These are phyloP conservation scores for Ascobolus immersus DNA, from an alignment of 495 filamentous ascomycete species.

Conservation along the genomic window DNA sequence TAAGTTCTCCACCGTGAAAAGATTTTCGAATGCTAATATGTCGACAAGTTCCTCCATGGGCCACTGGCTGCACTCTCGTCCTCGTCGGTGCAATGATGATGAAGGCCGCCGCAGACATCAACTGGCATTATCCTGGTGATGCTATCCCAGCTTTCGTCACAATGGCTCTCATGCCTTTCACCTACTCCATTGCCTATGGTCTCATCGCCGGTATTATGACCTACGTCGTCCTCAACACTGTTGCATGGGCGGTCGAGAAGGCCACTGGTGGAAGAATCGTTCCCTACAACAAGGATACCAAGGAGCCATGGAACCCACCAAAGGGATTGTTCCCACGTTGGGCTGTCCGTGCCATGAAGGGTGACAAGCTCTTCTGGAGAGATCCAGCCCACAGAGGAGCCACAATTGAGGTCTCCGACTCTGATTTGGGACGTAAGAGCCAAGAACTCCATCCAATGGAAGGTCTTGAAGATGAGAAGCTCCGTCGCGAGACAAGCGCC, in stretches of 20 bases:
- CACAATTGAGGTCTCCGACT: no score
- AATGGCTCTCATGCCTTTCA: slow-evolving; percentile 66
- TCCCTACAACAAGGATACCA: slow-evolving; percentile 42
- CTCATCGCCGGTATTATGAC: slow-evolving; percentile 53
- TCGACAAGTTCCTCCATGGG: slow-evolving; percentile 42
- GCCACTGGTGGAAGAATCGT: slow-evolving; percentile 39
- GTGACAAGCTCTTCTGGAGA: slow-evolving; percentile 42
- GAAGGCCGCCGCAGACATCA: slow-evolving; percentile 46
- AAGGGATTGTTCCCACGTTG: slow-evolving; percentile 47
- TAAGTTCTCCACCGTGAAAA: neutral
- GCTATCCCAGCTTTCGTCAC: slow-evolving; percentile 57
- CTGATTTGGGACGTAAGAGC: no score
- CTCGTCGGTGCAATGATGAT: slow-evolving; percentile 66
- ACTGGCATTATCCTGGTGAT: slow-evolving; percentile 48
- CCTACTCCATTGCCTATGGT: slow-evolving; percentile 47
- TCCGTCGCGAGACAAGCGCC: no score
- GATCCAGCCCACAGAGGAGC: no score
- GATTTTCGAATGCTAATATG: neutral
- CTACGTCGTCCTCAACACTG: slow-evolving; percentile 42
- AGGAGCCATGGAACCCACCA: slow-evolving; percentile 42
- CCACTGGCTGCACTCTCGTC: slow-evolving; percentile 57
- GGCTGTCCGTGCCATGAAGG: slow-evolving; percentile 31
- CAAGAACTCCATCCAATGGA: slow-evolving; percentile 1
- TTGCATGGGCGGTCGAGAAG: slow-evolving; percentile 38
- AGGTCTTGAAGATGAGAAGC: slow-evolving; percentile 1